These are phyloP conservation scores for Suillus decipiens DNA, from an alignment of 768 basidiomycete genomes.

Conservation along the genomic window DNA sequence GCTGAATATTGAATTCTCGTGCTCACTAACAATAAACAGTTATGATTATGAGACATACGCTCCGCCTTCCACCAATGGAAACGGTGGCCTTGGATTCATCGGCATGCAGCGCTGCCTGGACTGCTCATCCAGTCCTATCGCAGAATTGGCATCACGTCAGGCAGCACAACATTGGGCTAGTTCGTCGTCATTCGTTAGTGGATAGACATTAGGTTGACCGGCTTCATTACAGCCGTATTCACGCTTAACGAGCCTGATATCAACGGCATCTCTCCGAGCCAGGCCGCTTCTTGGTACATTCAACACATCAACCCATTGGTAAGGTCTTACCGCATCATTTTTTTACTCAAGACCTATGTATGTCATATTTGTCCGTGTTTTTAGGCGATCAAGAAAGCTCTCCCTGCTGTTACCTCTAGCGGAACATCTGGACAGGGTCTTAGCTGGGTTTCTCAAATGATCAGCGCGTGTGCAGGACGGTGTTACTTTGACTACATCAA, in stretches of 20 bases:
- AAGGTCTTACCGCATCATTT: slow-evolving; percentile 7
- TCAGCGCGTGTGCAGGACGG: slow-evolving; percentile 35
- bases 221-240: slow-evolving; percentile 29
- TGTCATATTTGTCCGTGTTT: neutral
- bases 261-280: slow-evolving; percentile 28
- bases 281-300: slow-evolving; percentile 40
- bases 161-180: slow-evolving; percentile 33
- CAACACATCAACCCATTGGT: slow-evolving; percentile 39
- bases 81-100: slow-evolving; percentile 39
- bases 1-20: neutral
- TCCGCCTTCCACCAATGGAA: slow-evolving; percentile 37
- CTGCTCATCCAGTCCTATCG: slow-evolving; percentile 38
- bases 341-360: neutral
- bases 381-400: slow-evolving; percentile 39
- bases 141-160: slow-evolving; percentile 33
- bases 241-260: slow-evolving; percentile 40
- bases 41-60: slow-evolving; percentile 41
- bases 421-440: slow-evolving; percentile 33
- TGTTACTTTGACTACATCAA: slow-evolving; percentile 40
- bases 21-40: slow-evolving; percentile 18
- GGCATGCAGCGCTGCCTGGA: slow-evolving; percentile 42
- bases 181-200: slow-evolving; percentile 17
- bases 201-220: neutral
- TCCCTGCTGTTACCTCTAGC: slow-evolving; percentile 40
- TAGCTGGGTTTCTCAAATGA: slow-evolving; percentile 37